These are phyloP conservation scores for Cyberlindnera misumaiensis DNA, from an alignment of 805 yeast species.

Conservation along the genomic window DNA sequence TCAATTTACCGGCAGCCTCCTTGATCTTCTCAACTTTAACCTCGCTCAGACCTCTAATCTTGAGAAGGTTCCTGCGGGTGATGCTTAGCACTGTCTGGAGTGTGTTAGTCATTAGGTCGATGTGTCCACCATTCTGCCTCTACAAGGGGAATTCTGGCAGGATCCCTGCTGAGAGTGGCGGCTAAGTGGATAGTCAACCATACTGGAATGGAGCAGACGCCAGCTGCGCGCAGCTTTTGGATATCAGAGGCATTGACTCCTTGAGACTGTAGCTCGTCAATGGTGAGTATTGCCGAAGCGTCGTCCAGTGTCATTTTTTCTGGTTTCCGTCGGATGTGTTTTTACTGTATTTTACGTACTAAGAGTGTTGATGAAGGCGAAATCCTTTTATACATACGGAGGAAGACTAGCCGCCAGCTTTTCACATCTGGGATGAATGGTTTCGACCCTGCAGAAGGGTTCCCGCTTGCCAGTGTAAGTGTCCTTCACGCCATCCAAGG, in stretches of 20 bases:
- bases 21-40: conserved; percentile 73
- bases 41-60: conserved; percentile 68
- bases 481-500: no score
- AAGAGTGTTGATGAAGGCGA: no score
- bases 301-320: conserved; percentile 11
- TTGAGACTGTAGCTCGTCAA: conserved; percentile 51
- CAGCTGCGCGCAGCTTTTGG: conserved; percentile 57
- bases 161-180: conserved; percentile 15
- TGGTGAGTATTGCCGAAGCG: conserved; percentile 24
- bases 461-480: no score
- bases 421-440: no score
- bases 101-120: conserved; percentile 18
- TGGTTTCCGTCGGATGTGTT: no score
- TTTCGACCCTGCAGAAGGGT: no score
- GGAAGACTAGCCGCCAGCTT: no score
- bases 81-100: conserved; percentile 47
- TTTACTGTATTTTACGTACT: no score
- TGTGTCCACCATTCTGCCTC: no score
- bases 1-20: conserved; percentile 61
- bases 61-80: conserved; percentile 55
- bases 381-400: no score
- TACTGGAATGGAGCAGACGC: conserved; percentile 62
- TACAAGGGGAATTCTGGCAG: no score
- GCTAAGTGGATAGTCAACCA: conserved; percentile 4
- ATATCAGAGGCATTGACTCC: conserved; percentile 73